A percentile compares a stretch with the other conserved stretches of the same genome.
Evolutionary conservation across 1,284 basidiomycete genomes (phyloP).

Genomic region (Gymnopus androsaceus): DNA sequence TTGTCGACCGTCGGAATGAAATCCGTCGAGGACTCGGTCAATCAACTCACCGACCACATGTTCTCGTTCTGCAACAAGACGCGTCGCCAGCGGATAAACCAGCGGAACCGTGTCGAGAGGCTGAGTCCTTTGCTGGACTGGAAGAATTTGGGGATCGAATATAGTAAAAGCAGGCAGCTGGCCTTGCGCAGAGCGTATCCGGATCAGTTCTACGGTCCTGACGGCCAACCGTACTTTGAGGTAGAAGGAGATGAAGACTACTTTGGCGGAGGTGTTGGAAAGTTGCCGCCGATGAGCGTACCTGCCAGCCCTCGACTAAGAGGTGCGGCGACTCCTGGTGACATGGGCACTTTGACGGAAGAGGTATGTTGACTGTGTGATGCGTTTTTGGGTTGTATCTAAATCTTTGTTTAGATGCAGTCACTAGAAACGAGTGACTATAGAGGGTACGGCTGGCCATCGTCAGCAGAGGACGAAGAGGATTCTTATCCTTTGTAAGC

Average conservation of each 20-base stretch:
- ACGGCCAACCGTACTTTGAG: constrained; percentile 47
- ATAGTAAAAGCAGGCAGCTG: constrained; percentile 92
- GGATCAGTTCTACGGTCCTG: constrained; percentile 76
- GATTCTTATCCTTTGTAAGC: constrained; percentile 88
- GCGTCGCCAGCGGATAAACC: constrained; percentile 96
- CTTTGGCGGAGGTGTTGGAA: constrained; percentile 58
- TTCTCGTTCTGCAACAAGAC: constrained; percentile 85
- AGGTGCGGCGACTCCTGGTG: constrained; percentile 86
- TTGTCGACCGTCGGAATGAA: constrained; percentile 91
- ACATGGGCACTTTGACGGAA: constrained; percentile 92
- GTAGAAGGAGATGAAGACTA: constrained; percentile 57
- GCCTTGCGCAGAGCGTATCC: constrained; percentile 94
- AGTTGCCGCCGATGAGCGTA: constrained; percentile 73
- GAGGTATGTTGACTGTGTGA: constrained; percentile 50
- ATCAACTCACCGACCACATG: constrained; percentile 73
- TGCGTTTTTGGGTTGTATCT: constrained; percentile 1
- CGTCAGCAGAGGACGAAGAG: constrained; percentile 76
- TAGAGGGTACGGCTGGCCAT: constrained; percentile 74
- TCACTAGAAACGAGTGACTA: constrained; percentile 85
- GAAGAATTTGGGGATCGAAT: constrained; percentile 98
- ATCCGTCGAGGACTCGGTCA: constrained; percentile 91
- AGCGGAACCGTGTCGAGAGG: constrained; percentile 95
- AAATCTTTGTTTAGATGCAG: constrained; percentile 67
- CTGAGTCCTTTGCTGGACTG: constrained; percentile 93
- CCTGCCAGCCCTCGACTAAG: constrained; percentile 87